Conservation (phyloP, 345 rosid genomes). For the Eucalyptus fibrosa region DNA sequence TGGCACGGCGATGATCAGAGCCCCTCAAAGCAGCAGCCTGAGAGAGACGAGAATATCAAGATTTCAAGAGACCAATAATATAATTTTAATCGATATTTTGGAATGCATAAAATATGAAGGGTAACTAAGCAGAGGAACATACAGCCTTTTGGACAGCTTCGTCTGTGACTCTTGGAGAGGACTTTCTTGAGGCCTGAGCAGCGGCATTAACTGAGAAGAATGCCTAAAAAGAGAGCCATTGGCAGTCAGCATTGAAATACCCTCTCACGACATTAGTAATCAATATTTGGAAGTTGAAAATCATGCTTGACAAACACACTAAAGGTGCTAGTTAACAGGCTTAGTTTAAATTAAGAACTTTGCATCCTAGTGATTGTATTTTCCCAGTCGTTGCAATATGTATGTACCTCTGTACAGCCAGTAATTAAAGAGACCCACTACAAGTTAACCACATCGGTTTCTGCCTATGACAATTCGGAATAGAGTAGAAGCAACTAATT, state of each 20-base stretch:
- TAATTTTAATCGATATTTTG: no score
- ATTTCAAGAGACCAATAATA: neutral
- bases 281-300: neutral
- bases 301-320: neutral
- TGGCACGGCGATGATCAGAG: no score
- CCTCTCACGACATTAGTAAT: neutral
- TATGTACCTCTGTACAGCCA: neutral
- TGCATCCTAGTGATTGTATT: no score
- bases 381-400: no score
- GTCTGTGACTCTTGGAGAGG: constrained; percentile 83
- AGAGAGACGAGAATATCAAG: neutral
- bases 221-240: constrained; percentile 11
- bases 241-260: neutral
- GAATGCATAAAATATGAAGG: neutral
- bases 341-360: no score
- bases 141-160: constrained; percentile 69
- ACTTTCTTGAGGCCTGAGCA: constrained; percentile 73
- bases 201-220: constrained; percentile 65
- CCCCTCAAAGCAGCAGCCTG: no score
- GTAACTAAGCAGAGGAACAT: constrained; percentile 2
- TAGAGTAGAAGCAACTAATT: neutral
- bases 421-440: neutral
- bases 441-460: neutral
- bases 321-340: no score
- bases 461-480: neutral